A percentile compares a stretch with the other conserved stretches of the same genome.
phyloP scores from a whole-genome alignment of 192 early-diverging fungal species.

The Coemansia aciculifera region DNA sequence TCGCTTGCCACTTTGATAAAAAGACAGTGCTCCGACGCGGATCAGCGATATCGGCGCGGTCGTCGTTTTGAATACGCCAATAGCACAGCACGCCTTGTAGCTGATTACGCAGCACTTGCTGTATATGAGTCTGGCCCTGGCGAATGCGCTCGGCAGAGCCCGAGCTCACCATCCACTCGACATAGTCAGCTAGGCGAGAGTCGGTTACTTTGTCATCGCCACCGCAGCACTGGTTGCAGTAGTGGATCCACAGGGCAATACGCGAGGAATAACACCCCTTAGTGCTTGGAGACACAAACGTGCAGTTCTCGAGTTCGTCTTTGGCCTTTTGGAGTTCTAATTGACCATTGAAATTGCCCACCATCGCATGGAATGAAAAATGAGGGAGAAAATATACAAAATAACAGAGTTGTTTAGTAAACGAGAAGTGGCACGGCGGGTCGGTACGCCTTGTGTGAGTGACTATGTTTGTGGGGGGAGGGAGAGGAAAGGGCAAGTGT shows the following conservation, averaged over 20 bases:
- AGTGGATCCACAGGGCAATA: slow-evolving; percentile 54
- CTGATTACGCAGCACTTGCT: slow-evolving; percentile 55
- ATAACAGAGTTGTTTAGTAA: not conserved
- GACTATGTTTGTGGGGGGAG: no score
- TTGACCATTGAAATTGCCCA: not conserved
- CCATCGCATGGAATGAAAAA: no score
- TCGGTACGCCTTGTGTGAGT: no score
- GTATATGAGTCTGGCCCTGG: slow-evolving; percentile 43
- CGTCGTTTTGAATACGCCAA: slow-evolving; percentile 47
- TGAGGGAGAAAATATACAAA: not conserved
- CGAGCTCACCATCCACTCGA: slow-evolving; percentile 54
- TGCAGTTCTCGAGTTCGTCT: slow-evolving; percentile 44
- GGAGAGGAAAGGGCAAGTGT: not conserved
- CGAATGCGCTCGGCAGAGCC: slow-evolving; percentile 53
- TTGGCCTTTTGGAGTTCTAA: slow-evolving; percentile 49
- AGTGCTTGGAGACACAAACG: slow-evolving; percentile 43
- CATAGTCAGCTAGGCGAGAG: slow-evolving; percentile 39
- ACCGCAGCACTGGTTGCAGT: slow-evolving; percentile 28
- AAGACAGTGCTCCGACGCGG: slow-evolving; percentile 35
- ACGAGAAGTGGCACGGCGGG: not conserved
- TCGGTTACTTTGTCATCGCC: slow-evolving; percentile 38
- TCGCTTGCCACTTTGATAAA: slow-evolving; percentile 41
- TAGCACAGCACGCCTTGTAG: slow-evolving; percentile 54
- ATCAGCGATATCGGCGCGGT: slow-evolving; percentile 22
- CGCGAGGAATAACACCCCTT: slow-evolving; percentile 55